phyloP scores from a whole-genome alignment of 352 stramenopile species.

The Peronosclerospora sorghi region DNA sequence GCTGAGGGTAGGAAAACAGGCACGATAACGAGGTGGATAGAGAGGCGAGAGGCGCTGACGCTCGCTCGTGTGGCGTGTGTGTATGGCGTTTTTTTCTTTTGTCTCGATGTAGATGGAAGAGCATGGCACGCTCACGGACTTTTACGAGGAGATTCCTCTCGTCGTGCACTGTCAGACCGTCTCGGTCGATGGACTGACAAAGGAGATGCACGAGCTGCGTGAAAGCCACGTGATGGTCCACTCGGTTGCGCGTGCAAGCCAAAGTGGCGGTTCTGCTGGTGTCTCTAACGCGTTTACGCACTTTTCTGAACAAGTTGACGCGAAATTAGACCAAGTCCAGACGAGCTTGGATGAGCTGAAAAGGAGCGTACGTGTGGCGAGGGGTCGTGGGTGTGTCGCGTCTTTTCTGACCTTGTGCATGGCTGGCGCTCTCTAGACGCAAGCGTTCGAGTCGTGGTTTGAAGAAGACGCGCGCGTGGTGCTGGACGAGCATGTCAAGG shows the following conservation, averaged over 20 bases:
- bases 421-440: constrained; percentile 4
- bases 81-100: no score
- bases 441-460: constrained; percentile 13
- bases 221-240: constrained; percentile 9
- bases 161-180: constrained; percentile 17
- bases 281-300: constrained; percentile 9
- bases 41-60: no score
- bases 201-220: constrained; percentile 13
- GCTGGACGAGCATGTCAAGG: constrained; percentile 12
- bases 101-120: constrained; percentile 10
- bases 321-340: constrained; percentile 10
- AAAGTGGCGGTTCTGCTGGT: neutral
- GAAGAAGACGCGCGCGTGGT: constrained; percentile 10
- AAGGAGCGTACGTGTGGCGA: constrained; percentile 8
- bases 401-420: neutral
- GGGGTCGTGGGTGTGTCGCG: no score
- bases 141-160: constrained; percentile 19
- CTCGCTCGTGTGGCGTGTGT: no score
- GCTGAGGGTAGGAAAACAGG: constrained; percentile 10
- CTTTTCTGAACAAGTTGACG: constrained; percentile 14
- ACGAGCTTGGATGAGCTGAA: constrained; percentile 14
- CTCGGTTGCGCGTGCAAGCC: constrained; percentile 5
- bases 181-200: constrained; percentile 6
- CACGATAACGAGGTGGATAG: no score
- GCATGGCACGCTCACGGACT: constrained; percentile 9